Evolutionary conservation across 2,329 filamentous ascomycete genomes (phyloP).

Genomic region (Epicoccum sorghinum): DNA sequence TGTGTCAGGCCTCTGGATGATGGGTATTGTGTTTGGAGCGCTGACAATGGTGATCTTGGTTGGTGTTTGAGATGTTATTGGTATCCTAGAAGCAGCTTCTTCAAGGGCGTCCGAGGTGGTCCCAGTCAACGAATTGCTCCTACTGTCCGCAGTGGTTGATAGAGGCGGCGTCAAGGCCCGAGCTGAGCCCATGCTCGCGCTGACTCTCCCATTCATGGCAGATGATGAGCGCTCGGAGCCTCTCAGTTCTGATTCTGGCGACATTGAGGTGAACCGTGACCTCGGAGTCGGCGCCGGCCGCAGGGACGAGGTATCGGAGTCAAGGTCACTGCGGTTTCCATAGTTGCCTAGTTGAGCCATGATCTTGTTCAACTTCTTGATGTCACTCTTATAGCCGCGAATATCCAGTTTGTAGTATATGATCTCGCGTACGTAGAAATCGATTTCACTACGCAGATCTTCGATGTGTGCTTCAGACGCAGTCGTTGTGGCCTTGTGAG

Average conservation of each 20-base stretch:
- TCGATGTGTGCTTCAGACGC: constrained; percentile 26
- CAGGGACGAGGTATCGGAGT: constrained; percentile 37
- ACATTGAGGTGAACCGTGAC: constrained; percentile 22
- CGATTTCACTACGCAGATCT: constrained; percentile 48
- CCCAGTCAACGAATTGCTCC: neutral
- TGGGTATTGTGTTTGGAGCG: neutral
- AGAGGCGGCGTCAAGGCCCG: constrained; percentile 6
- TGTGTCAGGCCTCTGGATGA: neutral
- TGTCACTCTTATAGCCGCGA: constrained; percentile 52
- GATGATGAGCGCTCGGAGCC: constrained; percentile 13
- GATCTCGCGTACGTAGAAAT: constrained; percentile 55
- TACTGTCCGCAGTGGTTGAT: constrained; percentile 4
- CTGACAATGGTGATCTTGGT: neutral
- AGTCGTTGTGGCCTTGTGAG: neutral
- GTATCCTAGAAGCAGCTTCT: neutral
- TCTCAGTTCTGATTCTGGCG: constrained; percentile 29
- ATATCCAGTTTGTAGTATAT: constrained; percentile 58
- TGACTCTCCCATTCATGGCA: constrained; percentile 6
- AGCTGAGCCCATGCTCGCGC: constrained; percentile 3
- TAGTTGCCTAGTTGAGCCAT: constrained; percentile 31
- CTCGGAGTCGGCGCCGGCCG: constrained; percentile 33
- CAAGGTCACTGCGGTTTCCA: constrained; percentile 33
- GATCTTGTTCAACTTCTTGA: constrained; percentile 43
- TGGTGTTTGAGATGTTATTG: neutral
- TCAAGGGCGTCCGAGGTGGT: neutral